Evolutionary conservation across 192 early-diverging fungal species (phyloP).

Genomic region (Coemansia sp.): DNA sequence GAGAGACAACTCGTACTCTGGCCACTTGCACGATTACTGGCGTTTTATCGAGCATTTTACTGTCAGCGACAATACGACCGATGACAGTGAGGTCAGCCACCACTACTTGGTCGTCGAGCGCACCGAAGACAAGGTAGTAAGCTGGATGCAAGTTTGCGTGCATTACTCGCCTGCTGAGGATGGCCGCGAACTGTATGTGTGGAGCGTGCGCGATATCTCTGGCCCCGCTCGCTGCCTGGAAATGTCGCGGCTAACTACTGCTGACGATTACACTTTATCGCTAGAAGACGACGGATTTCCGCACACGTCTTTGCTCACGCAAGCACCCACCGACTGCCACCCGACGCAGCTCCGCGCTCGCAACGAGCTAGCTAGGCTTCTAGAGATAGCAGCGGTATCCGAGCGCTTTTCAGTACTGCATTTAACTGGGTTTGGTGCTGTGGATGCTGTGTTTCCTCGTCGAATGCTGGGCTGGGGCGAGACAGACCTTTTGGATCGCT

Average conservation of each 20-base stretch:
- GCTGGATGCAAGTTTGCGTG: constrained; percentile 51
- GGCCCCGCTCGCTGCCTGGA: constrained; percentile 41
- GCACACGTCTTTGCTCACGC: constrained; percentile 40
- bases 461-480: constrained; percentile 46
- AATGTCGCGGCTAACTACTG: constrained; percentile 17
- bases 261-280: constrained; percentile 35
- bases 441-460: constrained; percentile 52
- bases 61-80: constrained; percentile 13
- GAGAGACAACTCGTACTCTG: constrained; percentile 27
- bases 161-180: constrained; percentile 21
- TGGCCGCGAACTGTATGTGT: constrained; percentile 27
- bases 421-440: constrained; percentile 48
- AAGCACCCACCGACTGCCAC: constrained; percentile 14
- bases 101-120: constrained; percentile 49
- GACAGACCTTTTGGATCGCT: constrained; percentile 40
- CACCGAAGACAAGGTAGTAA: constrained; percentile 26
- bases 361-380: constrained; percentile 24
- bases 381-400: constrained; percentile 23
- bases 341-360: constrained; percentile 18
- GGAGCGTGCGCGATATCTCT: constrained; percentile 50
- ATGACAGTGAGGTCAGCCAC: constrained; percentile 15
- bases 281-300: constrained; percentile 52
- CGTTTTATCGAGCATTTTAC: constrained; percentile 25
- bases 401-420: constrained; percentile 42
- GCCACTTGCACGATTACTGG: constrained; percentile 34